Evolutionary conservation across 2,329 filamentous ascomycete genomes (phyloP).

Genomic region (Exophiala mesophila): DNA sequence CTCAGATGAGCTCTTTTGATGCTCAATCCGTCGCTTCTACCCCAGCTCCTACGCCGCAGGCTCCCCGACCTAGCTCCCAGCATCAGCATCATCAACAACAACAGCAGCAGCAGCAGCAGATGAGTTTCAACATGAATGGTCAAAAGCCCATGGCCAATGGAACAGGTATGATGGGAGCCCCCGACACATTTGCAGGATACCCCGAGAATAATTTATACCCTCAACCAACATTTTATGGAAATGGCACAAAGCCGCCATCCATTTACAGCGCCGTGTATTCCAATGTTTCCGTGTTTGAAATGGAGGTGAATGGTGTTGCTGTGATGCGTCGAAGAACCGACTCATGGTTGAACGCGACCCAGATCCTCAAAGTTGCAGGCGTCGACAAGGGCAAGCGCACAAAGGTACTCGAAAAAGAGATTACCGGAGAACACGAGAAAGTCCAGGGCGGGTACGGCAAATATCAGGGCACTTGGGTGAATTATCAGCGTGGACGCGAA

Average conservation of each 20-base stretch:
- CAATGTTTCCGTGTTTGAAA: slow-evolving; percentile 94
- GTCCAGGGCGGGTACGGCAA: slow-evolving; percentile 98
- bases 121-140: slow-evolving; percentile 24
- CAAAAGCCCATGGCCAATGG: slow-evolving; percentile 16
- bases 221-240: slow-evolving; percentile 22
- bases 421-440: slow-evolving; percentile 95
- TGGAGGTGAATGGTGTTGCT: slow-evolving; percentile 88
- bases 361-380: slow-evolving; percentile 94
- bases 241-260: slow-evolving; percentile 33
- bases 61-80: slow-evolving; percentile 36
- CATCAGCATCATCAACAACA: slow-evolving; percentile 39
- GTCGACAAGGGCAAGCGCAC: slow-evolving; percentile 97
- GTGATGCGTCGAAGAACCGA: slow-evolving; percentile 95
- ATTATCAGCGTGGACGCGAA: slow-evolving; percentile 83
- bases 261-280: slow-evolving; percentile 77
- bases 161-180: slow-evolving; percentile 32
- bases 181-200: slow-evolving; percentile 36
- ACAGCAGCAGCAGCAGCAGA: slow-evolving; percentile 36
- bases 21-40: slow-evolving; percentile 43
- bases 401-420: slow-evolving; percentile 97
- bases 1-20: slow-evolving; percentile 38
- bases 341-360: slow-evolving; percentile 95
- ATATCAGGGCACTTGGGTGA: slow-evolving; percentile 98
- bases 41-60: slow-evolving; percentile 41
- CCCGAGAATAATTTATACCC: slow-evolving; percentile 39